Evolutionary conservation across 2,329 filamentous ascomycete species (phyloP), one percentile per base, ranked within the genome.

Genomic region (Coleophoma cylindrospora): DNA sequence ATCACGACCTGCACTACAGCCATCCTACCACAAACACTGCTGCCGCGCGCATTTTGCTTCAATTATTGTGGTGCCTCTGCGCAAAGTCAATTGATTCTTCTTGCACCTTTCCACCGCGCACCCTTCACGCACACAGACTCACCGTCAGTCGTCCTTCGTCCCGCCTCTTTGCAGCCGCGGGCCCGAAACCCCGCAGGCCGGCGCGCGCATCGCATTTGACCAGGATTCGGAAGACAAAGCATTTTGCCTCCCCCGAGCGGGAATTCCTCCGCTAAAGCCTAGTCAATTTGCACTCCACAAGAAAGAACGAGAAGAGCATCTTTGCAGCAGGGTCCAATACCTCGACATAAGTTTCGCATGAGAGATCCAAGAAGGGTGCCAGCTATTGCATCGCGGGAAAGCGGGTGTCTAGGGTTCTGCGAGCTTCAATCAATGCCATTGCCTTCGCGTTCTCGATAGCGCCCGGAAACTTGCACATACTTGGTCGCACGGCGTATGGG

Each of bases 341-440:
- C 15, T 41, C 38, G 15, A 41, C 12, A 4, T n/a, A 19, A 15
- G 15, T 19, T 12, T 17, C 38, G 22, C 22, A 41, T 19, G 15
- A 19, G 15, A 17, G 12, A 15, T 19, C 38, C 17, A 41, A 15
- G 38, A 27, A 27, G 27, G 27, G 27, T 8, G 38, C 17, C 6
- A 41, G 14, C 13, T 15, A 41, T 41, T 41, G 38, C 38, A 17
- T 41, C 38, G 22, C 17, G 13, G n/a, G 17, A 12, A 6, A 41
- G 17, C 11, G 38, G 22, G 38, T 9, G 9, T 17, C 43, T 45
- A 17, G 17, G 27, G 43, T 33, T 54, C 52, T 53, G 60, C 58
- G 61, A 60, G 57, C 59, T 27, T 27, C 27, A 27, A 63, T 61
- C 58, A 61, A 63, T 64, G 60, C 52, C 48, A 57, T 55, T 55